A percentile compares a stretch with the other conserved stretches of the same genome.
These are phyloP conservation scores for Cylindrodendrum hubeiense DNA, from an alignment of 2,329 filamentous ascomycete species.

Conservation along the genomic window DNA sequence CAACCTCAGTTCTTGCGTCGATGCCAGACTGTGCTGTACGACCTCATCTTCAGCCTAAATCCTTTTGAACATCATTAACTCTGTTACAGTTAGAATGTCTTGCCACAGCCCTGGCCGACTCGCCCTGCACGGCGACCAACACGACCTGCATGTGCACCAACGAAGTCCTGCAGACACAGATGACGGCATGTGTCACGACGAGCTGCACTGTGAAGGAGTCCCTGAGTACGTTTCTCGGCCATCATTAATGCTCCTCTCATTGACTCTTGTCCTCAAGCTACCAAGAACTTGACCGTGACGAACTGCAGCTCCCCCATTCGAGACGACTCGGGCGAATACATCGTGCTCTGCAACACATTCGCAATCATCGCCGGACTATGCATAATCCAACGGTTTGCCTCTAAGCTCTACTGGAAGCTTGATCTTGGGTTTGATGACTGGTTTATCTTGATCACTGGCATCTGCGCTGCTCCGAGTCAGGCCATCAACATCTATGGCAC, in stretches of 20 bases:
- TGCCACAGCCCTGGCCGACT: conserved; percentile 35
- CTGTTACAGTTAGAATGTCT: conserved; percentile 44
- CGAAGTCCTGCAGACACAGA: conserved; percentile 36
- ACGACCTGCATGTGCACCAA: conserved; percentile 49
- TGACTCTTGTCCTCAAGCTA: not conserved
- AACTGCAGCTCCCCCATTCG: conserved; percentile 44
- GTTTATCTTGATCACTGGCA: conserved; percentile 47
- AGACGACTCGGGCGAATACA: conserved; percentile 47
- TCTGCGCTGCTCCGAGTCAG: conserved; percentile 45
- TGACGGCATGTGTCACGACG: conserved; percentile 44
- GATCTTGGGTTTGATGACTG: conserved; percentile 55
- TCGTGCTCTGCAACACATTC: conserved; percentile 49
- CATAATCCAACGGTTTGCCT: conserved; percentile 56
- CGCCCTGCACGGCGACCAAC: conserved; percentile 44
- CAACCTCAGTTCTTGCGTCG: conserved; percentile 22
- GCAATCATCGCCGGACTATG: conserved; percentile 54
- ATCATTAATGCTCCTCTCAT: too few species aligned
- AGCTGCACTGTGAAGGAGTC: conserved; percentile 48
- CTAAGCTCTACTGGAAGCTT: conserved; percentile 49
- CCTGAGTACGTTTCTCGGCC: conserved; percentile 43
- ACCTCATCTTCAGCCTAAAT: not conserved
- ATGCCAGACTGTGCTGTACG: conserved; percentile 51
- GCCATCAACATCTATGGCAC: conserved; percentile 49
- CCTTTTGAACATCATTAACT: conserved; percentile 1
- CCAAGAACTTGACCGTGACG: conserved; percentile 44